These are phyloP conservation scores for Coemansia sp. DNA, from an alignment of 192 early-diverging fungal genomes.

Conservation along the genomic window DNA sequence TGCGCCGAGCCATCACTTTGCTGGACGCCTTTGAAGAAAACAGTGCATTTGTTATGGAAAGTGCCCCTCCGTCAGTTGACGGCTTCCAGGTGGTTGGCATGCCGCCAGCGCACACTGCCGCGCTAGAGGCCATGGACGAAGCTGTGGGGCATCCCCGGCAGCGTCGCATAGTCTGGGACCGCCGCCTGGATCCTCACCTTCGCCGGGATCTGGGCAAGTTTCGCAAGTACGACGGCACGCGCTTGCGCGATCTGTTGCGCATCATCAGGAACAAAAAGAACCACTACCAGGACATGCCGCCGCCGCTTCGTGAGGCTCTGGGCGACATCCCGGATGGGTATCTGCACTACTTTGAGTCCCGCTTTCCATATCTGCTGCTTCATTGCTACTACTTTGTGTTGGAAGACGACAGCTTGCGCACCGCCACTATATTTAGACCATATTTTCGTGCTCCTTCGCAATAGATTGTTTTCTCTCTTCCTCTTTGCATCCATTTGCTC, in stretches of 20 bases:
- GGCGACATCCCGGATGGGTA: slow-evolving; percentile 87
- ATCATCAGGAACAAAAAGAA: slow-evolving; percentile 97
- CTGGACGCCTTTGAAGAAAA: slow-evolving; percentile 46
- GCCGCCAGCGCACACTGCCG: slow-evolving; percentile 20
- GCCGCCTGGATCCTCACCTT: slow-evolving; percentile 60
- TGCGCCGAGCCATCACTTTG: slow-evolving; percentile 42
- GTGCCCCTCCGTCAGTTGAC: slow-evolving; percentile 31
- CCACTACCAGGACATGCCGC: slow-evolving; percentile 91
- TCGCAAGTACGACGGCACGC: slow-evolving; percentile 86
- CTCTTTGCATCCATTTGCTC: slow-evolving; percentile 3
- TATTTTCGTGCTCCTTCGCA: slow-evolving; percentile 58
- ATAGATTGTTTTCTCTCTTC: slow-evolving; percentile 9
- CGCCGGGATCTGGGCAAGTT: slow-evolving; percentile 79
- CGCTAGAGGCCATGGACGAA: slow-evolving; percentile 29
- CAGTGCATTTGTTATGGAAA: slow-evolving; percentile 47
- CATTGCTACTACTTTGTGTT: slow-evolving; percentile 85
- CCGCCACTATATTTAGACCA: slow-evolving; percentile 65
- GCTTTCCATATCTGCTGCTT: slow-evolving; percentile 85
- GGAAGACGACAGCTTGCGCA: slow-evolving; percentile 58
- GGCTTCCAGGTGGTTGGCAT: slow-evolving; percentile 50
- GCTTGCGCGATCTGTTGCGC: slow-evolving; percentile 83
- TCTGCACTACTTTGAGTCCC: slow-evolving; percentile 81
- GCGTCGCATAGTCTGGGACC: slow-evolving; percentile 41
- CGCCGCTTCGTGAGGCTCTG: slow-evolving; percentile 68
- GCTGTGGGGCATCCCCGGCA: slow-evolving; percentile 14